These are phyloP conservation scores for Tulasnella sp. DNA, from an alignment of 768 basidiomycete species.

Conservation along the genomic window DNA sequence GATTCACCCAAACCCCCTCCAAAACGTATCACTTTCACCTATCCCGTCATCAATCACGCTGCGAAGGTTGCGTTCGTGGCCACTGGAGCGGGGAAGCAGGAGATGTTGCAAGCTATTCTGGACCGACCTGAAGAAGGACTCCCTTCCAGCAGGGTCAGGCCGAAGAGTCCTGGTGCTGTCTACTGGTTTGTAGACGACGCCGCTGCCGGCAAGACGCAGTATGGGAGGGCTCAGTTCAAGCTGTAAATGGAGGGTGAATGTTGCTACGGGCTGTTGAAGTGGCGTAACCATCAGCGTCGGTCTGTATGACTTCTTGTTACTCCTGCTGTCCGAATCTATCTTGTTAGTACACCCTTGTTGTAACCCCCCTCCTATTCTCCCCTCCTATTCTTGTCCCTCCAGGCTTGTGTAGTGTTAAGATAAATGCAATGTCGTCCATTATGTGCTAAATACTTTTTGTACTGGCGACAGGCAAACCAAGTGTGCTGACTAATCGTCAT, in stretches of 20 bases:
- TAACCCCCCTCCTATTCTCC: neutral
- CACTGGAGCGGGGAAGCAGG: constrained; percentile 78
- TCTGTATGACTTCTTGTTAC: neutral
- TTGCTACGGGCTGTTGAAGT: neutral
- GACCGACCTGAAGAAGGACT: constrained; percentile 72
- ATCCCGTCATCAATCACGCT: constrained; percentile 88
- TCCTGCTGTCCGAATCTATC: neutral
- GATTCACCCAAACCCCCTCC: constrained; percentile 95
- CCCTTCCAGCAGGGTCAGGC: constrained; percentile 82
- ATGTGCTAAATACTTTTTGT: neutral
- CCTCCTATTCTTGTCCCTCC: neutral
- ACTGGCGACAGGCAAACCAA: neutral
- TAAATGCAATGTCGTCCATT: neutral
- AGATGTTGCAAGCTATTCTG: constrained; percentile 70
- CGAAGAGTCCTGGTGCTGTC: constrained; percentile 76
- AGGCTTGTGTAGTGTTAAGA: neutral
- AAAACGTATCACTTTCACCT: constrained; percentile 88
- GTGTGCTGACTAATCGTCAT: constrained; percentile 22
- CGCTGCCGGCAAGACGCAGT: constrained; percentile 67
- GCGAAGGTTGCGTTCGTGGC: constrained; percentile 88
- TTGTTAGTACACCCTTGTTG: neutral
- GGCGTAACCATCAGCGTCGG: neutral
- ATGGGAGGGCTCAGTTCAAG: constrained; percentile 40
- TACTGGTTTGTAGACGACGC: constrained; percentile 95
- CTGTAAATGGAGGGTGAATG: neutral